A percentile compares a stretch with the other conserved stretches of the same genome.
phyloP scores from a whole-genome alignment of 2,329 filamentous ascomycete genomes.

The Diplodia scrobiculata region DNA sequence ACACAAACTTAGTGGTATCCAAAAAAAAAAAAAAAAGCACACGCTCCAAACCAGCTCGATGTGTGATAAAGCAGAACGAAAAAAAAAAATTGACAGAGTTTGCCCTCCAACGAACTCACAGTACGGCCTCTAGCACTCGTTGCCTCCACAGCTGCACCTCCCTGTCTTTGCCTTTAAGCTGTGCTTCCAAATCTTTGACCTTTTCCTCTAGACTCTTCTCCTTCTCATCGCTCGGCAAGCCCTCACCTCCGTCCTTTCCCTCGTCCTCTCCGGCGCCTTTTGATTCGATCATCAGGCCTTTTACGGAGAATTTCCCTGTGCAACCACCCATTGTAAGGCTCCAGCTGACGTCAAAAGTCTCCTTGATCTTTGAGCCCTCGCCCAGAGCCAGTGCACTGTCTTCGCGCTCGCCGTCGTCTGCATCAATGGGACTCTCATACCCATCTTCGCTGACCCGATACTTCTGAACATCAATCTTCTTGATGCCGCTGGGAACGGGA shows the following conservation, averaged over 20 bases:
- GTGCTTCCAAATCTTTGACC: constrained; percentile 33
- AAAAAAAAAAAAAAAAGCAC: background rate
- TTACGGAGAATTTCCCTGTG: constrained; percentile 48
- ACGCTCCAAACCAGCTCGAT: background rate
- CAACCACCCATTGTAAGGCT: constrained; percentile 47
- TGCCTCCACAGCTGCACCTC: constrained; percentile 43
- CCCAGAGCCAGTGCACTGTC: constrained; percentile 28
- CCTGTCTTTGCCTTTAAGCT: constrained; percentile 43
- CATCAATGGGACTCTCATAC: constrained; percentile 47
- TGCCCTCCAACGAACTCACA: constrained; percentile 34
- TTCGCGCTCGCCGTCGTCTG: constrained; percentile 37
- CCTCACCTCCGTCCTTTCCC: constrained; percentile 2
- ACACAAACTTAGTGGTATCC: constrained; percentile 19
- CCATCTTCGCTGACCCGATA: constrained; percentile 48
- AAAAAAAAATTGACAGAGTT: background rate
- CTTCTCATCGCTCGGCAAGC: background rate
- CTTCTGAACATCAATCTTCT: constrained; percentile 47
- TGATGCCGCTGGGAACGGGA: constrained; percentile 37
- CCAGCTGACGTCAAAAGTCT: constrained; percentile 52
- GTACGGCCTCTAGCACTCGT: constrained; percentile 45
- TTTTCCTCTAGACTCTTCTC: constrained; percentile 17
- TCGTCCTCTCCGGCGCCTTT: constrained; percentile 28
- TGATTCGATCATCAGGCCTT: constrained; percentile 40
- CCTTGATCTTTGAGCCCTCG: constrained; percentile 36
- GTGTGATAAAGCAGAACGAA: background rate